Evolutionary conservation across 179 eudicot species (phyloP), one percentile per base, ranked within the genome.

Genomic region (Sideroxylon spinosum): DNA sequence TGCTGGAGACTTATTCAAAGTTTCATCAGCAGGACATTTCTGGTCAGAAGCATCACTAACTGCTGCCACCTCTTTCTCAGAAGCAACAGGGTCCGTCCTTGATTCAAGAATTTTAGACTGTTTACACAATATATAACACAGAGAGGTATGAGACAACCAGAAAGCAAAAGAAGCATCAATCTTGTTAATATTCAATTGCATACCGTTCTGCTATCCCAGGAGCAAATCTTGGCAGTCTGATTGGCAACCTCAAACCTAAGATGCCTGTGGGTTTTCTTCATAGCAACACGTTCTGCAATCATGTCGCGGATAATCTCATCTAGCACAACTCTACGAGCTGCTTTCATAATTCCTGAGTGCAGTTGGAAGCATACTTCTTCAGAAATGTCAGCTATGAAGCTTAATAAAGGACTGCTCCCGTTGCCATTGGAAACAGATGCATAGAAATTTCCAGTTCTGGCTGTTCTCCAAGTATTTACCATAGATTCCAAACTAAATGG

Each of bases 261-360:
- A 72, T 86, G 88, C 84, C 85, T 88, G 63, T 83, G 74, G 82
- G 81, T 82, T 87, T 90, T 95, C 90, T 91, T 95, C 68, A 50
- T 62, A 77, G 91, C 82, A 76, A 76, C 62, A 78, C 74, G 87
- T 63, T 94, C 96, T 23, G 87, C 81, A 66, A 92, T 90, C 74
- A 88, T 84, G 81, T 78, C 83, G 78, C 92, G 88, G 68, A 94
- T 89, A 70, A 95, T 87, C 86, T 92, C 99, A 82, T 93, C 98
- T 68, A 93, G 86, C 81, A 93, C 75, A 76, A 86, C 85, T 71
- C 87, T 87, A 56, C 93, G 95, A 75, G 98, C 89, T 52, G 96
- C 85, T 88, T 89, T 95, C 92, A 94, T 88, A 67, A 95, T 88
- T 66, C 86, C 94, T 66, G 79, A 81, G 80, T 95, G 99, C 86